These are phyloP conservation scores for Colletotrichum somersetense DNA, from an alignment of 2,329 filamentous ascomycete species.

Conservation along the genomic window DNA sequence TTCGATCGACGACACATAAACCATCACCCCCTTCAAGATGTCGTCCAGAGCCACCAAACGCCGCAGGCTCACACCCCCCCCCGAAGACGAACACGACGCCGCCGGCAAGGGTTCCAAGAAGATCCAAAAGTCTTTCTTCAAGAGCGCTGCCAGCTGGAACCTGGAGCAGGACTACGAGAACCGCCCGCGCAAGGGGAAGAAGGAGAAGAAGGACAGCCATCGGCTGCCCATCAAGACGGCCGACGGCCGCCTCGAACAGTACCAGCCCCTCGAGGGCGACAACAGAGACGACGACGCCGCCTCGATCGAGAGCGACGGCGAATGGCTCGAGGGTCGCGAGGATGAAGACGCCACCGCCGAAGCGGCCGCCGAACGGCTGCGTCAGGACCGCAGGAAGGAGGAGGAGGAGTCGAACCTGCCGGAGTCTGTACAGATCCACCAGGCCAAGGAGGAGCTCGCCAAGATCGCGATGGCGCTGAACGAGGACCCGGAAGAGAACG, in stretches of 20 bases:
- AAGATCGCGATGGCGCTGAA: conserved; percentile 84
- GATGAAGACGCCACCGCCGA: conserved; percentile 68
- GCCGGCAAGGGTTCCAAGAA: conserved; percentile 50
- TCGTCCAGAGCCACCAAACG: conserved; percentile 65
- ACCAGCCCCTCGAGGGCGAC: conserved; percentile 67
- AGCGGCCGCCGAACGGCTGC: conserved; percentile 50
- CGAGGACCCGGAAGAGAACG: conserved; percentile 93
- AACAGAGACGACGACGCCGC: conserved; percentile 70
- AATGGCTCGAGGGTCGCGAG: conserved; percentile 73
- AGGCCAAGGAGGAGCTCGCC: conserved; percentile 93
- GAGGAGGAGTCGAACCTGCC: conserved; percentile 73
- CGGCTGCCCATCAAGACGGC: conserved; percentile 88
- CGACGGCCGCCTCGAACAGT: conserved; percentile 77
- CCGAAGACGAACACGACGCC: conserved; percentile 57
- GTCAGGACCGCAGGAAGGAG: conserved; percentile 56
- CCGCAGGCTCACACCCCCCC: conserved; percentile 68
- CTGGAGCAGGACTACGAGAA: conserved; percentile 93
- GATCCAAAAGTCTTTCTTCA: conserved; percentile 75
- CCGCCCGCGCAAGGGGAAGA: conserved; percentile 80
- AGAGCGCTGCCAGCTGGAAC: conserved; percentile 85
- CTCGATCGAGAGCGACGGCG: conserved; percentile 69
- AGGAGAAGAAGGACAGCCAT: conserved; percentile 77
- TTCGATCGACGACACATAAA: not conserved
- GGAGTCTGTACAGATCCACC: conserved; percentile 81
- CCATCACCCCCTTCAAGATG: conserved; percentile 51